Conservation (phyloP, 768 basidiomycete species). For the Termitomyces sp. region DNA sequence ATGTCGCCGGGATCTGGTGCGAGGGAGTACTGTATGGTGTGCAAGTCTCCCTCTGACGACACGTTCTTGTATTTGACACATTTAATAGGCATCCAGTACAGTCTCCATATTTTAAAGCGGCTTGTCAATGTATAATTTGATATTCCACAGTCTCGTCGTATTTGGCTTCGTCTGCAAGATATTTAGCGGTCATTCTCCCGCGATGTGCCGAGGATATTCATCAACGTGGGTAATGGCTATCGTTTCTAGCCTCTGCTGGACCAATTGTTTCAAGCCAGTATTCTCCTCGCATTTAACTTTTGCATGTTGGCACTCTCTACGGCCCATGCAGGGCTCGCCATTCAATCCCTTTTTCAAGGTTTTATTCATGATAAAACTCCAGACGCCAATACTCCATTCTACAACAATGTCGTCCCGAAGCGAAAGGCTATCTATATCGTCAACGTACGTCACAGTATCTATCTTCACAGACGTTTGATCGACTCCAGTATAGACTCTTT, state of each 20-base stretch:
- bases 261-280: conserved; percentile 1
- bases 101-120: not conserved
- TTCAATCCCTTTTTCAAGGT: conserved; percentile 20
- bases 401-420: conserved; percentile 20
- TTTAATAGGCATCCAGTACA: conserved; percentile 20
- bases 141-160: conserved; percentile 15
- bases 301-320: conserved; percentile 23
- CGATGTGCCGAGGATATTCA: conserved; percentile 15
- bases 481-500: conserved; percentile 13
- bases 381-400: conserved; percentile 15
- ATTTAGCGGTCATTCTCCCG: conserved; percentile 13
- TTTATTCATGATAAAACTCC: conserved; percentile 15
- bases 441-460: conserved; percentile 14
- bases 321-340: conserved; percentile 18
- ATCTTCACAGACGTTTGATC: not conserved
- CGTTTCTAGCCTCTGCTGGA: not conserved
- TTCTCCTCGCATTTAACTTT: conserved; percentile 16
- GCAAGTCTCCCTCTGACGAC: not conserved
- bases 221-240: conserved; percentile 10
- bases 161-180: conserved; percentile 20
- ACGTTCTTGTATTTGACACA: not conserved
- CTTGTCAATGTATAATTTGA: not conserved
- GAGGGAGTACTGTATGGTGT: conserved; percentile 23
- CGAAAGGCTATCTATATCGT: conserved; percentile 23
- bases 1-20: conserved; percentile 25